These are phyloP conservation scores for Saprolegnia parasitica DNA, from an alignment of 352 stramenopile species.

Conservation along the genomic window DNA sequence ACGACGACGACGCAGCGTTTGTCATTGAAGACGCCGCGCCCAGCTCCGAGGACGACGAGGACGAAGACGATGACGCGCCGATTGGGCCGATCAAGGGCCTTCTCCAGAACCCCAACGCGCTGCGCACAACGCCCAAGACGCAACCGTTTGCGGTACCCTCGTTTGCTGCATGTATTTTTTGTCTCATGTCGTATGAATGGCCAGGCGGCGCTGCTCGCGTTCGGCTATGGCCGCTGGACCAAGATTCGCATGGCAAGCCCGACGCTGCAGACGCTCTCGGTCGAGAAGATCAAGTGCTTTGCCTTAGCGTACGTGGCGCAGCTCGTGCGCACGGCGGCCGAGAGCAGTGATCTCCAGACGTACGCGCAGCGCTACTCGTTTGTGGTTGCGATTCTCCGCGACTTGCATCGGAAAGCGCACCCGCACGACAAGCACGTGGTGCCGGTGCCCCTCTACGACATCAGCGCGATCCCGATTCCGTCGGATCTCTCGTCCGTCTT, in stretches of 20 bases:
- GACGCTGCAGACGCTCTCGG: conserved; percentile 41
- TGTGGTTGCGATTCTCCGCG: neutral
- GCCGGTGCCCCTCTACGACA: neutral
- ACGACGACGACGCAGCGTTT: conserved; percentile 41
- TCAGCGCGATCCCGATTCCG: neutral
- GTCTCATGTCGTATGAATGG: too few species aligned
- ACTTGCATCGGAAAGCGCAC: neutral
- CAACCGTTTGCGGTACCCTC: conserved; percentile 25
- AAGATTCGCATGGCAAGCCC: conserved; percentile 44
- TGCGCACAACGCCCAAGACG: conserved; percentile 24
- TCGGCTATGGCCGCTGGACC: conserved; percentile 82
- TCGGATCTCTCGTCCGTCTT: neutral
- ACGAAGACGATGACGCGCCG: conserved; percentile 14
- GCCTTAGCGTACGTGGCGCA: conserved; percentile 24
- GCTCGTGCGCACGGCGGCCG: neutral
- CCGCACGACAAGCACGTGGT: neutral
- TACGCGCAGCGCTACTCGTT: neutral
- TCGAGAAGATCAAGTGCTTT: conserved; percentile 22
- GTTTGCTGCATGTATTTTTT: neutral
- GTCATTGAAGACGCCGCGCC: conserved; percentile 15
- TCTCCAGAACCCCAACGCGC: neutral
- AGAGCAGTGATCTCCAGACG: neutral
- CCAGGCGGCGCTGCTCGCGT: conserved; percentile 47
- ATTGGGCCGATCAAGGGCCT: neutral
- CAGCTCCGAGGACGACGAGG: conserved; percentile 23